Evolutionary conservation across 2,329 filamentous ascomycete species (phyloP).

Genomic region (Claviceps humidiphila): DNA sequence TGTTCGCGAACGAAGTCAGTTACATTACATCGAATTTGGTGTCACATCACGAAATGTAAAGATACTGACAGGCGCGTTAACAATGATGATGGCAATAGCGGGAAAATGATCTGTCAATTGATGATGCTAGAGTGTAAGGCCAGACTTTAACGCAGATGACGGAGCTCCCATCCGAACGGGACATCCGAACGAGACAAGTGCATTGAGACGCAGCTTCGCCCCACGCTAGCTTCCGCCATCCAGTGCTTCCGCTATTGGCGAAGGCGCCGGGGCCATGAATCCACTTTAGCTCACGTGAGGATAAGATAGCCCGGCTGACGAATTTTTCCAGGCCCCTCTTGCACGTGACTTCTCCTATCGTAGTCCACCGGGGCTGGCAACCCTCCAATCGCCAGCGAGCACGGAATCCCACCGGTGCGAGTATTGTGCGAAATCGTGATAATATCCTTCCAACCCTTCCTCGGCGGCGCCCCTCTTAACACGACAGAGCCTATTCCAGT

Average conservation of each 20-base stretch:
- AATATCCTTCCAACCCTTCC: conserved; percentile 10
- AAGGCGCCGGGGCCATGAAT: neutral
- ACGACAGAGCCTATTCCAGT: neutral
- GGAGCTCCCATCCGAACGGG: neutral
- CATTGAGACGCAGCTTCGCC: neutral
- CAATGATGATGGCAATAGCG: neutral
- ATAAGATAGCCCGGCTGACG: conserved; percentile 6
- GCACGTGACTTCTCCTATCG: neutral
- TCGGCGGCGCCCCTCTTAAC: neutral
- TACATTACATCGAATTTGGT: neutral
- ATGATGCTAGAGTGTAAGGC: neutral
- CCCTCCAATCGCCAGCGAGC: conserved; percentile 22
- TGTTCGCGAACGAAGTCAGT: neutral
- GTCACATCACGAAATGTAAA: neutral
- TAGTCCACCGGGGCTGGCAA: conserved; percentile 22
- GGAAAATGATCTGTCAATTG: neutral
- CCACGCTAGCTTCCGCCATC: neutral
- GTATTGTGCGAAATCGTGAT: conserved; percentile 4
- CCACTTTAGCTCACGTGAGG: conserved; percentile 9
- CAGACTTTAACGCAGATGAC: neutral
- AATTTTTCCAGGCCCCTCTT: neutral
- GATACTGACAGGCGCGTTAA: neutral
- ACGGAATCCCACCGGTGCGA: conserved; percentile 8
- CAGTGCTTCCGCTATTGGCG: neutral
- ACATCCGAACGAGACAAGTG: neutral